phyloP scores from a whole-genome alignment of 1,284 basidiomycete genomes.

The Erythrobasidium hasegawianum region DNA sequence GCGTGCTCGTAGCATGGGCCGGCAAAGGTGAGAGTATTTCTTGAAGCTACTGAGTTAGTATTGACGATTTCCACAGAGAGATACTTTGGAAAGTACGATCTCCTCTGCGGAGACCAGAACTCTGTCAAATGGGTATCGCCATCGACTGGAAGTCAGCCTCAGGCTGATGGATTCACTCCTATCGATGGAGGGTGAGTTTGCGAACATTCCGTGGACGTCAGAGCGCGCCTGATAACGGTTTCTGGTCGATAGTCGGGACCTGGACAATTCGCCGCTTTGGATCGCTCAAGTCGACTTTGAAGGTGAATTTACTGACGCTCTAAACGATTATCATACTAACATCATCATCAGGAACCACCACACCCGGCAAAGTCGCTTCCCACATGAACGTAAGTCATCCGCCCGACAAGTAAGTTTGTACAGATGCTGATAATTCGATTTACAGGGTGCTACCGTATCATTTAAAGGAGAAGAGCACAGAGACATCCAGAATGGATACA shows the following conservation, averaged over 20 bases:
- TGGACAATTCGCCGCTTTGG: constrained; percentile 11
- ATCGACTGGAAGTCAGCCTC: not conserved
- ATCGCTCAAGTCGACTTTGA: constrained; percentile 29
- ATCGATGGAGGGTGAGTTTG: constrained; percentile 22
- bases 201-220: too few species aligned
- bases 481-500: constrained; percentile 5
- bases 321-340: too few species aligned
- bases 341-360: too few species aligned
- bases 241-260: constrained; percentile 19
- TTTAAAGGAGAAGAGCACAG: constrained; percentile 1
- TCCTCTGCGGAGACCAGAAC: constrained; percentile 35
- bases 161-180: not conserved
- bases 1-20: constrained; percentile 26
- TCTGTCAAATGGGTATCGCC: constrained; percentile 30
- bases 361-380: constrained; percentile 8
- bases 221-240: too few species aligned
- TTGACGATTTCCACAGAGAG: too few species aligned
- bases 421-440: too few species aligned
- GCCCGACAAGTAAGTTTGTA: too few species aligned
- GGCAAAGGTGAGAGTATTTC: too few species aligned
- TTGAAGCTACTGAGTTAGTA: too few species aligned
- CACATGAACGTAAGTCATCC: constrained; percentile 2
- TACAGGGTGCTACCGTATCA: not conserved
- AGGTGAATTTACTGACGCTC: too few species aligned
- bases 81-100: constrained; percentile 31